A percentile compares a stretch with the other conserved stretches of the same genome.
phyloP scores from a whole-genome alignment of 139 green algal genomes.

The Pycnococcus provasolii region DNA sequence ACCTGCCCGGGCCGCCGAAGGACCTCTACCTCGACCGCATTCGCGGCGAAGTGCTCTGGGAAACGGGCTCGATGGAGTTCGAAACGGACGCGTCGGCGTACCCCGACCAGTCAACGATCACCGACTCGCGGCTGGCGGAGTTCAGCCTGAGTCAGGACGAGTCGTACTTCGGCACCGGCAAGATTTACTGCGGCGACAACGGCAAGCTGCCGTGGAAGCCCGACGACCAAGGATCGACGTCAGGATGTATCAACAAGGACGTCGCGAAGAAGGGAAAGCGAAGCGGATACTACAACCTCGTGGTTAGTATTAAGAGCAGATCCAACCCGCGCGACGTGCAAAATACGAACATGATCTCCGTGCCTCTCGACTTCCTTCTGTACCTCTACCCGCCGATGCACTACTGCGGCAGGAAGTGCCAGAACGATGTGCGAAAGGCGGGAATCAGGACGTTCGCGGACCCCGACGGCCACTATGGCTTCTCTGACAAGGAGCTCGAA shows the following conservation, averaged over 20 bases:
- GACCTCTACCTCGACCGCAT: constrained; percentile 10
- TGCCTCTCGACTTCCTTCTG: constrained; percentile 25
- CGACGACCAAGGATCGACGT: not conserved
- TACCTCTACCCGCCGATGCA: constrained; percentile 27
- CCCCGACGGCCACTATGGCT: not conserved
- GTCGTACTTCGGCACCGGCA: not conserved
- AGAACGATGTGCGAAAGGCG: not conserved
- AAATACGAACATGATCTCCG: constrained; percentile 7
- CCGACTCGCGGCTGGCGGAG: not conserved
- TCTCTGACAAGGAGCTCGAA: not conserved
- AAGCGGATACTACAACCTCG: constrained; percentile 25
- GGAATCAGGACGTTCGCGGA: not conserved
- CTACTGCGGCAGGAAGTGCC: constrained; percentile 20
- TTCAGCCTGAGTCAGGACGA: not conserved
- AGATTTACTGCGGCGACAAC: not conserved
- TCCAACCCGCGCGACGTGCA: constrained; percentile 4
- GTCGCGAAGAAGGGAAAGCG: not conserved
- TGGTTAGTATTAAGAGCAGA: constrained; percentile 18
- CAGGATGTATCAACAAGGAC: not conserved
- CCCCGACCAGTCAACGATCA: constrained; percentile 2
- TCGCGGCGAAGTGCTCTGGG: constrained; percentile 14
- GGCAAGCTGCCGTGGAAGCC: not conserved
- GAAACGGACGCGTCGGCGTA: constrained; percentile 11
- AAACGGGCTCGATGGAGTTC: constrained; percentile 11
- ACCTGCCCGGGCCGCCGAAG: constrained; percentile 9